Evolutionary conservation across 495 filamentous ascomycete genomes (phyloP).

Genomic region (Penicillium parvum): DNA sequence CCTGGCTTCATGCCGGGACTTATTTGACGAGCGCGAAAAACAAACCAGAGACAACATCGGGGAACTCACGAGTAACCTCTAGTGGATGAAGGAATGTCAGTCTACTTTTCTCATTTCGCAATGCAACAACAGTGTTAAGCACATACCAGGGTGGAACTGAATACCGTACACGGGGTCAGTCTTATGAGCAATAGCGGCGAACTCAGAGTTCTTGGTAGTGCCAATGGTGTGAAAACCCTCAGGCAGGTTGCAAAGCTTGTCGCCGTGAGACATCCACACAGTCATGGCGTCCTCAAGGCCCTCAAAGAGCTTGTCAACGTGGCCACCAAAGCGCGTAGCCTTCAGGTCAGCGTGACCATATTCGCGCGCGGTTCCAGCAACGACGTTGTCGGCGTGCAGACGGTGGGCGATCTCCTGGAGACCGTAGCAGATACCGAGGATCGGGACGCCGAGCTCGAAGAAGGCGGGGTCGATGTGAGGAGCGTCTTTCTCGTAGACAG

Average conservation of each 20-base stretch:
- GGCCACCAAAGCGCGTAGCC: constrained; percentile 7
- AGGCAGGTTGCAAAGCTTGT: constrained; percentile 27
- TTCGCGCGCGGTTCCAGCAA: constrained; percentile 18
- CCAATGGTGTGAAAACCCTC: constrained; percentile 17
- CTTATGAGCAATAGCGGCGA: constrained; percentile 19
- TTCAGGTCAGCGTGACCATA: constrained; percentile 25
- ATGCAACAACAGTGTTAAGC: no score
- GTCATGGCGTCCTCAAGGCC: constrained; percentile 22
- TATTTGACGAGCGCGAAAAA: no score
- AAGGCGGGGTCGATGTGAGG: constrained; percentile 25
- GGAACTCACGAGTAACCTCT: constrained; percentile 18
- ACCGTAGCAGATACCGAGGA: constrained; percentile 22
- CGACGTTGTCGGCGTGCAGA: constrained; percentile 18
- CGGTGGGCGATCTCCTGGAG: constrained; percentile 23
- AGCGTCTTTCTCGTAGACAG: constrained; percentile 22
- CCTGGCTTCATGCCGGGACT: no score
- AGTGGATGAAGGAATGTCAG: no score
- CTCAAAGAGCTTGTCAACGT: constrained; percentile 21
- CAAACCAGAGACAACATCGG: no score
- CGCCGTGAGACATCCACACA: constrained; percentile 27
- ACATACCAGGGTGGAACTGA: constrained; percentile 28
- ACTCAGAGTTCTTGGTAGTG: constrained; percentile 23
- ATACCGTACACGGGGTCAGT: constrained; percentile 18
- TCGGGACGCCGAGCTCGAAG: constrained; percentile 21
- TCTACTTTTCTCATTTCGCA: no score